These are phyloP conservation scores for Tricharina praecox DNA, from an alignment of 495 filamentous ascomycete species.

Conservation along the genomic window DNA sequence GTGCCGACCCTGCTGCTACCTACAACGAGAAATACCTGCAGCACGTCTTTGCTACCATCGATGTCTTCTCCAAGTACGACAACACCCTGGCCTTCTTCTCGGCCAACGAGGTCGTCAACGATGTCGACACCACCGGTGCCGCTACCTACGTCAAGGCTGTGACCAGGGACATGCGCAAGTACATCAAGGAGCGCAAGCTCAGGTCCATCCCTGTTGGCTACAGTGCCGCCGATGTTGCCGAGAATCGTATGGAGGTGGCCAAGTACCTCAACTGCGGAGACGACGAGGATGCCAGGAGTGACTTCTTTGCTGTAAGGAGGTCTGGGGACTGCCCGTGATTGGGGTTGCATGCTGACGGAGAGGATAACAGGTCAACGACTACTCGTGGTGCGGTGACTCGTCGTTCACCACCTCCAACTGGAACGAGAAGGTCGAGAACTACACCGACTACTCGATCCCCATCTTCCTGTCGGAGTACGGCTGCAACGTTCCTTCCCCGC, in stretches of 20 bases:
- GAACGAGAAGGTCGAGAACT: constrained; percentile 61
- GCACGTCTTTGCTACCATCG: constrained; percentile 82
- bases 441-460: constrained; percentile 75
- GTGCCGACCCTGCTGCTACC: constrained; percentile 51
- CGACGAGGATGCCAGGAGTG: constrained; percentile 58
- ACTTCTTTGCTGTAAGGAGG: constrained; percentile 71
- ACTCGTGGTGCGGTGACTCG: constrained; percentile 86
- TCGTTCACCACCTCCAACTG: constrained; percentile 48
- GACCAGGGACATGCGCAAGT: constrained; percentile 79
- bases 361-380: constrained; percentile 50
- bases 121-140: constrained; percentile 49
- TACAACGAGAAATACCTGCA: constrained; percentile 91
- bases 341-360: not conserved
- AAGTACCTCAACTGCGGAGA: constrained; percentile 88
- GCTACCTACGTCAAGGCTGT: constrained; percentile 88
- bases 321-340: not conserved
- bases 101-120: constrained; percentile 92
- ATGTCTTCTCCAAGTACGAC: constrained; percentile 68
- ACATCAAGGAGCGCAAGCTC: constrained; percentile 55
- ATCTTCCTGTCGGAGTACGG: constrained; percentile 95
- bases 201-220: constrained; percentile 81
- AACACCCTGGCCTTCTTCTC: constrained; percentile 94
- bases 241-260: constrained; percentile 78
- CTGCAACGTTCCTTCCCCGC: constrained; percentile 45
- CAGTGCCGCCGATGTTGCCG: constrained; percentile 70